Base-by-base conservation (phyloP, 78 protist species). In the Chrysochromulina parva region DNA sequence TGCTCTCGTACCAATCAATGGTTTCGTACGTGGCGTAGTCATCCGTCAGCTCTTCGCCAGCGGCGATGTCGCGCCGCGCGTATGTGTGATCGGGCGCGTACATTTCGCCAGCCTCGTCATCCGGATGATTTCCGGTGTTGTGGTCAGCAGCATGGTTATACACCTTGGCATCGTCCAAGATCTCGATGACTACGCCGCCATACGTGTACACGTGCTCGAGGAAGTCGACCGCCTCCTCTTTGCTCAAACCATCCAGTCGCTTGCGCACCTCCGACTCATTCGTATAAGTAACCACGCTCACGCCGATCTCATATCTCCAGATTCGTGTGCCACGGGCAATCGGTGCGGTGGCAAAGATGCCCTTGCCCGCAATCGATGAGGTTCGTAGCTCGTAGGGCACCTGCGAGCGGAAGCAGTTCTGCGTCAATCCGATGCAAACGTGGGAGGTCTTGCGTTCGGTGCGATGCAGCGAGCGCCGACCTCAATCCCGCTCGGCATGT, bases 21-120 rank as follows among this genome's bases (percentile, higher is more conserved):
- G 2, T 0, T 9, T 22, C 28, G 86, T 78, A 53, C 55, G 2
- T 3, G 5, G 86, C 19, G 86, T 84, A 84, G 71, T 84, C 88
- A 16, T 84, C 88, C 5, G 50, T 54, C n/a, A 84, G 88, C 54
- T 84, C 88, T 52, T 84, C 88, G n/a, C 71, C 88, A 3, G 67
- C 48, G 13, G 3, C 54, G 13, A 84, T 55, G 54, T 84, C 88
- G 2, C 66, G 55, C 66, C 57, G 54, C 48, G 88, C 88, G 55
- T 58, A 84, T 2, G 59, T n/a, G 6, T 14, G 3, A 0, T 0
- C 38, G 11, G 24, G 22, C 26, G 28, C 67, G 28, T 24, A 62
- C 5, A 9, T 3, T 2, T 50, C 65, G 48, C 14, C 88, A 14
- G 19, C 22, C 7, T 78, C 47, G 26, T n/a, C 85, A 58, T 55